Evolutionary conservation across 2,329 filamentous ascomycete species (phyloP).

Genomic region (Claviceps capensis): DNA sequence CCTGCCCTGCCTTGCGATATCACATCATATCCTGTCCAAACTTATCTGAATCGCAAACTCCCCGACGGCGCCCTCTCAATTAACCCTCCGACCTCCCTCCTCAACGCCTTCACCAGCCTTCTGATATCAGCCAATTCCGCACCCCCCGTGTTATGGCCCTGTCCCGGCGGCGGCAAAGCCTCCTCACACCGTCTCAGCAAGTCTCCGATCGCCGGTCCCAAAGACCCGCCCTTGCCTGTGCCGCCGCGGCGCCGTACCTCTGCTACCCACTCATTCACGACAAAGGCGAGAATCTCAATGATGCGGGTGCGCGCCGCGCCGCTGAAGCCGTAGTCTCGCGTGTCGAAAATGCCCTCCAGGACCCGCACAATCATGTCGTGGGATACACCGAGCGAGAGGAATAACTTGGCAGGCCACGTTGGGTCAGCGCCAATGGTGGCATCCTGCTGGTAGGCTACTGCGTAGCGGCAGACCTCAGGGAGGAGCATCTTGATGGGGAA

Average conservation of each 20-base stretch:
- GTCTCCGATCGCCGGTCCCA: constrained; percentile 33
- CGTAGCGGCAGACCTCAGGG: constrained; percentile 49
- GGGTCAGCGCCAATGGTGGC: constrained; percentile 42
- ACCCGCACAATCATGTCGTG: constrained; percentile 42
- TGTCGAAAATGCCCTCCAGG: constrained; percentile 43
- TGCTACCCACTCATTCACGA: constrained; percentile 34
- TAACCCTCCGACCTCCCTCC: constrained; percentile 30
- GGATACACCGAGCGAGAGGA: constrained; percentile 41
- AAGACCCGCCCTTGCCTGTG: constrained; percentile 23
- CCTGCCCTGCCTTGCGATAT: too few species aligned
- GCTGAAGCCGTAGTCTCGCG: constrained; percentile 45
- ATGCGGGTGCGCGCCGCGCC: constrained; percentile 34
- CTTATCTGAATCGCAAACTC: constrained; percentile 32
- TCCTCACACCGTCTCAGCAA: constrained; percentile 36
- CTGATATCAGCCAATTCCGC: constrained; percentile 30
- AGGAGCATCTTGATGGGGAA: constrained; percentile 50
- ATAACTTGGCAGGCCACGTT: constrained; percentile 43
- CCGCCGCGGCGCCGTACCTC: constrained; percentile 35
- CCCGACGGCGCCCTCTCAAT: constrained; percentile 28
- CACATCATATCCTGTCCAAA: background rate
- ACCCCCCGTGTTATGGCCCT: constrained; percentile 31
- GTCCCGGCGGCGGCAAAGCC: constrained; percentile 25
- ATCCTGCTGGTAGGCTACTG: constrained; percentile 44
- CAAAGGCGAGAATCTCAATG: constrained; percentile 39
- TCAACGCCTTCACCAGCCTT: constrained; percentile 27